Evolutionary conservation across 2,329 filamentous ascomycete genomes (phyloP).

Genomic region (Apiospora arundinis): DNA sequence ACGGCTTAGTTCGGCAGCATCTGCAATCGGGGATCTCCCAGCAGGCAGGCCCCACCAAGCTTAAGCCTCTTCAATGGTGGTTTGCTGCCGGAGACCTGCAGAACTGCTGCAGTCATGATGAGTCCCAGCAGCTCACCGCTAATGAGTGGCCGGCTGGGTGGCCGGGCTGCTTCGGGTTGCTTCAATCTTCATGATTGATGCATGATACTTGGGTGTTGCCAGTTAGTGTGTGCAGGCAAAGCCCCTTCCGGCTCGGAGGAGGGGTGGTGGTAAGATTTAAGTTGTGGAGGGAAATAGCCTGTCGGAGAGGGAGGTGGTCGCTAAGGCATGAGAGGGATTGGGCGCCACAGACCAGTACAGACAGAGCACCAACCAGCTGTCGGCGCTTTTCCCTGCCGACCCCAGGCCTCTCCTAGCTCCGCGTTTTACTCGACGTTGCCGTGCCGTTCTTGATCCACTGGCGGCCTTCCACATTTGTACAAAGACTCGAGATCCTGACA

Average conservation of each 20-base stretch:
- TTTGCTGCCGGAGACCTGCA: neutral
- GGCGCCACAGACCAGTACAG: neutral
- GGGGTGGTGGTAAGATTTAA: neutral
- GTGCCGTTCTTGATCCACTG: neutral
- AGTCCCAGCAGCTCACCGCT: neutral
- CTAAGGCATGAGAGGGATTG: neutral
- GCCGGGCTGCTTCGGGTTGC: neutral
- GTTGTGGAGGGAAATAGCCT: conserved; percentile 3
- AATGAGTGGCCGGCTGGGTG: neutral
- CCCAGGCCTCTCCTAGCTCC: neutral
- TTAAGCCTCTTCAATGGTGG: neutral
- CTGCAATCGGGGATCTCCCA: conserved; percentile 1
- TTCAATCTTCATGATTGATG: neutral
- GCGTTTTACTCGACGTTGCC: neutral
- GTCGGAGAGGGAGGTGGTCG: neutral
- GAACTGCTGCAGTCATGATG: neutral
- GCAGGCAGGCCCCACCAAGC: neutral
- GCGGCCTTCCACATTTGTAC: conserved; percentile 11
- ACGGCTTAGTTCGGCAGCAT: conserved; percentile 3
- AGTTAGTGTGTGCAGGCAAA: conserved; percentile 13
- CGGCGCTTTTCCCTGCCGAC: neutral
- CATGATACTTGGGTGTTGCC: neutral
- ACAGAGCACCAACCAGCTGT: neutral
- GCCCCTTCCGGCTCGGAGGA: neutral
- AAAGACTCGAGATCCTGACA: neutral